Base-by-base conservation (phyloP, 2,329 filamentous ascomycete genomes). In the Nemania sp. region DNA sequence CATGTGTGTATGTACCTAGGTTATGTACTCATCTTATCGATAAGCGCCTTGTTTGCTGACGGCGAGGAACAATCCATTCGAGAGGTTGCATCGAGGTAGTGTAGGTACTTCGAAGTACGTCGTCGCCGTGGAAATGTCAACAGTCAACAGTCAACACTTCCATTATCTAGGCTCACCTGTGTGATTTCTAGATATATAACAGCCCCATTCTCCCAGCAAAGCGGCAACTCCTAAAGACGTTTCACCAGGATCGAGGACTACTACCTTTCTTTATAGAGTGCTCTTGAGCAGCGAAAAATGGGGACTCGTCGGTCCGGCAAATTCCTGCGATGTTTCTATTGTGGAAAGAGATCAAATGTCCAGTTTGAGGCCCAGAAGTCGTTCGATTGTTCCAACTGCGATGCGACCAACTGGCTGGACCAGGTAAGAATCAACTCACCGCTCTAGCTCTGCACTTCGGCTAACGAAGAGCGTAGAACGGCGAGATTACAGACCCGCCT, bases 401-500 rank as follows among this genome's bases (percentile, higher is more conserved):
- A 95, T 69, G 90, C 93, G 17, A 87, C 89, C 60, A 99, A 98
- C 76, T 90, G 91, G 78, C 81, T 97, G 34, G 95, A 99, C 73
- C 83, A 94, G 79, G 92, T 95, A 78, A 61, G 80, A 65, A 21
- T 62, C 60, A 45, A 34, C 32, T 13, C 20, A 50, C 7, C 20
- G 17, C 1, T 64, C 57, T 51, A 39, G 6, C 17, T 40, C 18
- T 40, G 17, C 13, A 13, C 25, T n/a, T 65, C n/a, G 71, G 68
- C 60, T 67, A 68, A 65, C 64, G 25, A 45, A 52, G 18, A n/a
- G 3, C 32, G 2, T 70, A 95, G 90, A 86, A 91, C 73, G 94
- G 94, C 70, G 87, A 96, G 52, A 95, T 98, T 66, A 90, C 91
- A 57, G 94, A 99, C 75, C 91, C 93, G 25, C 92, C 91, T 2